Evolutionary conservation across 1,284 basidiomycete genomes (phyloP).

Genomic region (Ceratobasidium sp.): DNA sequence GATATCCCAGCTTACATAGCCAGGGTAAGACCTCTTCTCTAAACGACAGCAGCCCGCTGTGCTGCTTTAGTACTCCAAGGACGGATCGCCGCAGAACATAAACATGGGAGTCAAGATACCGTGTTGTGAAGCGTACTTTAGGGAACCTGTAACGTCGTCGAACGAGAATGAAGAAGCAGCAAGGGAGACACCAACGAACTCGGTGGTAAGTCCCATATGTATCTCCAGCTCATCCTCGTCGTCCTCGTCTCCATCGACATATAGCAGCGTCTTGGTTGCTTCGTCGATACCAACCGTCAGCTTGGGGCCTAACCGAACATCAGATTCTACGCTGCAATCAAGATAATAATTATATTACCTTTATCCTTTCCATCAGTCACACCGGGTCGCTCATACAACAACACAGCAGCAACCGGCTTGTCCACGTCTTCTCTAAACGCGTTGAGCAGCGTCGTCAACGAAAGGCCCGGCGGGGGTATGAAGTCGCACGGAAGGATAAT

Average conservation of each 20-base stretch:
- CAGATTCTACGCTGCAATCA: background rate
- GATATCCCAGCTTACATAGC: too few species aligned
- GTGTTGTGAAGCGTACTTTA: constrained; percentile 73
- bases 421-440: constrained; percentile 80
- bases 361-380: constrained; percentile 60
- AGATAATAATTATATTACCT: constrained; percentile 44
- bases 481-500: constrained; percentile 92
- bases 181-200: constrained; percentile 56
- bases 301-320: constrained; percentile 50
- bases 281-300: constrained; percentile 55
- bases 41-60: constrained; percentile 77
- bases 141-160: constrained; percentile 67
- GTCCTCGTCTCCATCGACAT: constrained; percentile 74
- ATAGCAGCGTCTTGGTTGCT: constrained; percentile 70
- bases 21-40: too few species aligned
- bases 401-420: constrained; percentile 76
- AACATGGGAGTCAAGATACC: constrained; percentile 86
- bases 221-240: constrained; percentile 77
- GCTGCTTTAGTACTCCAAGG: constrained; percentile 74
- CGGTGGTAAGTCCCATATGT: constrained; percentile 74
- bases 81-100: constrained; percentile 84
- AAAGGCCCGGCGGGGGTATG: constrained; percentile 76
- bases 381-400: constrained; percentile 72
- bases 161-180: background rate
- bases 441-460: constrained; percentile 78